These are phyloP conservation scores for Clarireedia monteithiana DNA, from an alignment of 2,329 filamentous ascomycete species.

Conservation along the genomic window DNA sequence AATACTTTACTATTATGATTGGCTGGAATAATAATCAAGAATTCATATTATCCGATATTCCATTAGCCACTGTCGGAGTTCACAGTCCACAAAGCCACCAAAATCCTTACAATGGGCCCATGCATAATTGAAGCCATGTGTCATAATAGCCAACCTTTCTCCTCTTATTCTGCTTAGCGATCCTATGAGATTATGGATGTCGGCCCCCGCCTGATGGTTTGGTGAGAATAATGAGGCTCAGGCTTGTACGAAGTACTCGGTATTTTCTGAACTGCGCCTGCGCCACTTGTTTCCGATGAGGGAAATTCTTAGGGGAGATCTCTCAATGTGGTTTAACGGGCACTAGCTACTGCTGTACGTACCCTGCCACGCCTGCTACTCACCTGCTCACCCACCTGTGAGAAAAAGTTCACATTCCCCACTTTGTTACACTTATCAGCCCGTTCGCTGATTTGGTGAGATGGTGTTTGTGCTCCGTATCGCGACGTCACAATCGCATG, in stretches of 20 bases:
- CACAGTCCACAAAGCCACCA: no score
- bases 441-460: no score
- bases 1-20: not conserved
- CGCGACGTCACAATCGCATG: not conserved
- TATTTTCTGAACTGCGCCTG: no score
- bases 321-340: no score
- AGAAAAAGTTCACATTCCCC: no score
- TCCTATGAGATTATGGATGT: constrained; percentile 1
- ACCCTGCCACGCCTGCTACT: no score
- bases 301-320: no score
- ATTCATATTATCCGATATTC: not conserved
- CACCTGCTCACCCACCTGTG: no score
- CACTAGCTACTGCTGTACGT: no score
- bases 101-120: not conserved
- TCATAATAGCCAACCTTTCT: not conserved
- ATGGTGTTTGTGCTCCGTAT: not conserved
- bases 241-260: not conserved
- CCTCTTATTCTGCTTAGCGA: not conserved
- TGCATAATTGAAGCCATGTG: not conserved
- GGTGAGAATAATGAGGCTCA: not conserved
- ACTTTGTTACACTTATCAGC: no score
- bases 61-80: not conserved
- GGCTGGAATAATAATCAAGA: not conserved
- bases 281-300: no score
- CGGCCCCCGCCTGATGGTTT: not conserved